These are phyloP conservation scores for Pascua sp. DNA, from an alignment of 1,284 basidiomycete species.

Conservation along the genomic window DNA sequence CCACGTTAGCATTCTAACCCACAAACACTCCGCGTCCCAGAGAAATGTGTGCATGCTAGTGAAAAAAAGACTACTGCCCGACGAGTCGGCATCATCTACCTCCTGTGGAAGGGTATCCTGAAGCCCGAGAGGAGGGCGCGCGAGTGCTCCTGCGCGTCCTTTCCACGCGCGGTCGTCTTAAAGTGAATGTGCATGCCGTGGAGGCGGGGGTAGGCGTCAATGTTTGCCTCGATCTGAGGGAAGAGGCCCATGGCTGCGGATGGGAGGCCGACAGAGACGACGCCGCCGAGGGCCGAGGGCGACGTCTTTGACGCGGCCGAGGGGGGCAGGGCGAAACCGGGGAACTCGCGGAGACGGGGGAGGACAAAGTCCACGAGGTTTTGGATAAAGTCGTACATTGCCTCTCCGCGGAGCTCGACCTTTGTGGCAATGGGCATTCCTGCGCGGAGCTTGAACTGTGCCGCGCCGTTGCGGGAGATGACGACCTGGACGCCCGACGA, in stretches of 20 bases:
- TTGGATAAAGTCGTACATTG: constrained; percentile 91
- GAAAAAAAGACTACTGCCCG: neutral
- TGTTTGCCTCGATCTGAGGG: constrained; percentile 89
- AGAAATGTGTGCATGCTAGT: constrained; percentile 3
- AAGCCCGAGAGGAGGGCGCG: constrained; percentile 81
- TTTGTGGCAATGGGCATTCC: constrained; percentile 82
- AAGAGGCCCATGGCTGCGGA: constrained; percentile 83
- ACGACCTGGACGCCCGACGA: constrained; percentile 77
- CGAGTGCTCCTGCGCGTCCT: constrained; percentile 79
- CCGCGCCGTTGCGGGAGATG: constrained; percentile 70
- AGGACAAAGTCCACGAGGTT: constrained; percentile 89
- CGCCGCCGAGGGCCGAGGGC: constrained; percentile 75
- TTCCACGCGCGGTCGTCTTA: constrained; percentile 75
- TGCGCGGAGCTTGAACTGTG: constrained; percentile 77
- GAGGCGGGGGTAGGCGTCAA: constrained; percentile 75
- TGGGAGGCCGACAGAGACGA: constrained; percentile 82
- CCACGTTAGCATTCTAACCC: no score
- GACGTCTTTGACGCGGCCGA: constrained; percentile 55
- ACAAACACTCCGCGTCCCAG: no score
- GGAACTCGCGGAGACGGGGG: constrained; percentile 86
- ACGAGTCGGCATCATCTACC: constrained; percentile 24
- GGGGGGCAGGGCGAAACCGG: constrained; percentile 72
- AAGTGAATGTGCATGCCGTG: constrained; percentile 91
- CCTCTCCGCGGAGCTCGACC: constrained; percentile 81
- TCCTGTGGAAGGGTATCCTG: constrained; percentile 71